A percentile compares a stretch with the other conserved stretches of the same genome.
phyloP scores from a whole-genome alignment of 768 basidiomycete genomes.

The Leccinum disarticulatum region DNA sequence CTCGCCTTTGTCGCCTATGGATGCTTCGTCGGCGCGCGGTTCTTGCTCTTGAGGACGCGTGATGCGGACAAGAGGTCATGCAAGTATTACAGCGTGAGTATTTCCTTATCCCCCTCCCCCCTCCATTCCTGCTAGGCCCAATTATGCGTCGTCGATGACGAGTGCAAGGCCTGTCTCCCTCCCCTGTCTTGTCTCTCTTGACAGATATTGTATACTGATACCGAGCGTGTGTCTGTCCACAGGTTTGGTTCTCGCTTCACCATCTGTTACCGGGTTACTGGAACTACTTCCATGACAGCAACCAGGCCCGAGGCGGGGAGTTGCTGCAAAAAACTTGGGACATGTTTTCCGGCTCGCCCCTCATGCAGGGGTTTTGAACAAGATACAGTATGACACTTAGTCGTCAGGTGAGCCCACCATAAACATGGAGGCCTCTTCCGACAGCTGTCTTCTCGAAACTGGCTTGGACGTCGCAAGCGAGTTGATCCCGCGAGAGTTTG shows the following conservation, averaged over 20 bases:
- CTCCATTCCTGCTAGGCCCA: not conserved
- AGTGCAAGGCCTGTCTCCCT: not conserved
- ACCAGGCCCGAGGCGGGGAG: slow-evolving; percentile 15
- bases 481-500: not conserved
- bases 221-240: not conserved
- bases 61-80: slow-evolving; percentile 36
- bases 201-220: slow-evolving; percentile 3
- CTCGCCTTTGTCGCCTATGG: slow-evolving; percentile 33
- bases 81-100: slow-evolving; percentile 38
- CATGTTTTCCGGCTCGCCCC: slow-evolving; percentile 14
- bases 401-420: not conserved
- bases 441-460: not conserved
- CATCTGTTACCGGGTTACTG: slow-evolving; percentile 38
- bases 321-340: slow-evolving; percentile 22
- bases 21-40: slow-evolving; percentile 35
- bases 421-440: not conserved
- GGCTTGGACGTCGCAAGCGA: not conserved
- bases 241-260: slow-evolving; percentile 38
- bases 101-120: not conserved
- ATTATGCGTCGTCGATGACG: slow-evolving; percentile 10
- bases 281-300: slow-evolving; percentile 31
- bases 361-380: slow-evolving; percentile 10
- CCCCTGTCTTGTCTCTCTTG: not conserved
- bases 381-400: not conserved
- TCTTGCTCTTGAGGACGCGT: slow-evolving; percentile 30